A percentile compares a stretch with the other conserved stretches of the same genome.
Evolutionary conservation across 257 asterid genomes (phyloP).

Genomic region (Gynochthodes officinalis): DNA sequence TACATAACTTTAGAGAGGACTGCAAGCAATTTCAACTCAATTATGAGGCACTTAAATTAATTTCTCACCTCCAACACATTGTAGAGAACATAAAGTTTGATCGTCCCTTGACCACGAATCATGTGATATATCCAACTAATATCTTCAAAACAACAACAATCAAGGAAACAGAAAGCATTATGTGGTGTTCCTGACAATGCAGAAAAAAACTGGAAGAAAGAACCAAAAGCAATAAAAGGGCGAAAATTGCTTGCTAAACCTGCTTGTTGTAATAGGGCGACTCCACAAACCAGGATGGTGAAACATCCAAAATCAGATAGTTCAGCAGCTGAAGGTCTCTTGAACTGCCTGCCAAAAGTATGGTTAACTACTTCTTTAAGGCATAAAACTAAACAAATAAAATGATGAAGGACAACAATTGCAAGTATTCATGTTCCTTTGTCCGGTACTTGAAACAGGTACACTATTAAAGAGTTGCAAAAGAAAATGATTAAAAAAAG

Average conservation of each 20-base stretch:
- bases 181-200: neutral
- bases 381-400: conserved; percentile 7
- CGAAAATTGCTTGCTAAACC: conserved; percentile 42
- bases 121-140: conserved; percentile 98
- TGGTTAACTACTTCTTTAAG: conserved; percentile 53
- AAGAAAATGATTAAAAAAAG: neutral
- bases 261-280: conserved; percentile 81
- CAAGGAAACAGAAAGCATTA: conserved; percentile 13
- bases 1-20: neutral
- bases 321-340: conserved; percentile 83
- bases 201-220: neutral
- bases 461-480: neutral
- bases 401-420: neutral
- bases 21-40: neutral
- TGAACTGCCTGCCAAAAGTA: conserved; percentile 96
- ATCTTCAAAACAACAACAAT: conserved; percentile 46
- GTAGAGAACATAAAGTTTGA: conserved; percentile 96
- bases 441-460: neutral
- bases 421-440: neutral
- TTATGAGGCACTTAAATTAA: neutral
- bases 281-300: conserved; percentile 65
- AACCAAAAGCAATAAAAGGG: neutral
- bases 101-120: conserved; percentile 98
- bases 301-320: conserved; percentile 90
- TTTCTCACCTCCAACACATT: conserved; percentile 87